Conservation (phyloP, 352 stramenopile species). For the Phytophthora pistaciae region DNA sequence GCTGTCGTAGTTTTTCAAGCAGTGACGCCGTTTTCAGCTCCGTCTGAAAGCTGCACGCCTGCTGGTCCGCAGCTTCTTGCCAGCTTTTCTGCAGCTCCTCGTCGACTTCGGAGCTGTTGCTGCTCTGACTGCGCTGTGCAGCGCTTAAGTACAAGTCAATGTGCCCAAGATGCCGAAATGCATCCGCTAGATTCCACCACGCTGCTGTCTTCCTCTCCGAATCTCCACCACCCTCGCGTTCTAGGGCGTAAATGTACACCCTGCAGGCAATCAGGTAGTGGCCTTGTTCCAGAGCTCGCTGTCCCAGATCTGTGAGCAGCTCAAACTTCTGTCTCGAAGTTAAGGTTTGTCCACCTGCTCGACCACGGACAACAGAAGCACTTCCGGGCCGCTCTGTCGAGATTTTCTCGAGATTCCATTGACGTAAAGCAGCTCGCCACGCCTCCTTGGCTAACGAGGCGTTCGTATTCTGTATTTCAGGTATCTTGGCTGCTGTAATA, state of each 20-base stretch:
- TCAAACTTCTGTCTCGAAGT: constrained; percentile 50
- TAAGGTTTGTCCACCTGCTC: constrained; percentile 9
- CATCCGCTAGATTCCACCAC: constrained; percentile 71
- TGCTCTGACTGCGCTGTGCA: constrained; percentile 25
- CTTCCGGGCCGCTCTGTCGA: constrained; percentile 1
- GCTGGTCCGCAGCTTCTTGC: constrained; percentile 14
- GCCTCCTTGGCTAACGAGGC: constrained; percentile 47
- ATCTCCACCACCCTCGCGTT: constrained; percentile 20
- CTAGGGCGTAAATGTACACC: constrained; percentile 57
- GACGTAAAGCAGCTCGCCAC: constrained; percentile 65
- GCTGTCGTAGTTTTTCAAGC: constrained; percentile 36
- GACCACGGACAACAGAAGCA: background rate
- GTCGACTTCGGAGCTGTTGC: background rate
- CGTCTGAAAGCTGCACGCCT: constrained; percentile 37
- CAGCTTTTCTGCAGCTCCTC: constrained; percentile 6
- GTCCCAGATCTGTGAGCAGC: constrained; percentile 57
- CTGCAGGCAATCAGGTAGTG: constrained; percentile 68
- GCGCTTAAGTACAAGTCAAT: constrained; percentile 64
- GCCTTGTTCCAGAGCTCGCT: constrained; percentile 46
- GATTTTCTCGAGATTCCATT: constrained; percentile 55
- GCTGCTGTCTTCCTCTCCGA: constrained; percentile 24
- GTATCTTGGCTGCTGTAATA: background rate
- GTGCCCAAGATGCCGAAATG: constrained; percentile 66
- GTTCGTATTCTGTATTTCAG: constrained; percentile 6
- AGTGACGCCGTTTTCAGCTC: constrained; percentile 32